phyloP scores from a whole-genome alignment of 305 asterid genomes.

The Fraxinus velutina region DNA sequence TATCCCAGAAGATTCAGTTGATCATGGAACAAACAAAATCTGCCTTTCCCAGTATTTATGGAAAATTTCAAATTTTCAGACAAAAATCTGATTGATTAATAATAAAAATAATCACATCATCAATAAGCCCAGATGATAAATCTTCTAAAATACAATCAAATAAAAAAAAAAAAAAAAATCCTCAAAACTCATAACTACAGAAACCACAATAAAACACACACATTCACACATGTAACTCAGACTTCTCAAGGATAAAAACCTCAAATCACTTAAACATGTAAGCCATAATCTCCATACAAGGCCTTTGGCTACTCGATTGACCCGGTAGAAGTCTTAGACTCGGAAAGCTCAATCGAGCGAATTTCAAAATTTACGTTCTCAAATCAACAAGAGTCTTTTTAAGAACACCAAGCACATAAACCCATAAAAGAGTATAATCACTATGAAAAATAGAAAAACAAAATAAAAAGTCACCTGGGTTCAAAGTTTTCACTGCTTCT shows the following conservation, averaged over 20 bases:
- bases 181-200: background rate
- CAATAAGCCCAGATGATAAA: background rate
- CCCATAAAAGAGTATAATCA: background rate
- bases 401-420: background rate
- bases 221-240: background rate
- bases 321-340: background rate
- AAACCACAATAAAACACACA: background rate
- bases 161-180: background rate
- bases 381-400: background rate
- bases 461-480: background rate
- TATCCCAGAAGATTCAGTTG: background rate
- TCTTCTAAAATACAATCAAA: background rate
- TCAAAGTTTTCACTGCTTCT: background rate
- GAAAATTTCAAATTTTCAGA: background rate
- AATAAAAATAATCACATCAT: background rate
- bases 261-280: background rate
- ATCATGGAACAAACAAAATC: background rate
- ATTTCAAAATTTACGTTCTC: background rate
- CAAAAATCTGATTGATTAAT: background rate
- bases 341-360: background rate
- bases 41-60: background rate
- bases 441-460: background rate
- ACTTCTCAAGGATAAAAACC: background rate
- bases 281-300: background rate
- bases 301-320: background rate